Conservation (phyloP, 441 rosid species). For the Bruguiera hainesii region DNA sequence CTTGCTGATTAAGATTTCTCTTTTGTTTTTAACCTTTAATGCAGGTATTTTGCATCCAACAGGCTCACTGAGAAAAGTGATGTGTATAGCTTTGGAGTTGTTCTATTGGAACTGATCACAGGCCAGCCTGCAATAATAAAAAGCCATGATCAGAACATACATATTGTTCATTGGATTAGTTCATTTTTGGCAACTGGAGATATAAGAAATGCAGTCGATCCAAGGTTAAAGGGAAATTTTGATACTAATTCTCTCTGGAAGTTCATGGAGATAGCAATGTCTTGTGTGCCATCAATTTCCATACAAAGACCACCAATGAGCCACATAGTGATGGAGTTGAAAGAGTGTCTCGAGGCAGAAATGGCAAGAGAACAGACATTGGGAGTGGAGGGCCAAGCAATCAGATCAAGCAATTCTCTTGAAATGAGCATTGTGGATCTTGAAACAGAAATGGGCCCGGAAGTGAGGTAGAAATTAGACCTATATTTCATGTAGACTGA, state of each 20-base stretch:
- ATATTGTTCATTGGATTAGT: slow-evolving; percentile 47
- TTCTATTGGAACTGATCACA: slow-evolving; percentile 51
- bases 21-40: not conserved
- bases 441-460: slow-evolving; percentile 22
- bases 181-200: slow-evolving; percentile 44
- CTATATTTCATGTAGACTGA: not conserved
- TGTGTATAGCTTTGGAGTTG: slow-evolving; percentile 58
- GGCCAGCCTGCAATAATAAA: slow-evolving; percentile 41
- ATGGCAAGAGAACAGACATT: slow-evolving; percentile 18
- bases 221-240: slow-evolving; percentile 41
- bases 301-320: slow-evolving; percentile 45
- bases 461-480: slow-evolving; percentile 16
- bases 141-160: slow-evolving; percentile 25
- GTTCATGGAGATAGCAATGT: slow-evolving; percentile 52
- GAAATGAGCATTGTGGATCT: slow-evolving; percentile 24
- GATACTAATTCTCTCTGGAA: slow-evolving; percentile 50
- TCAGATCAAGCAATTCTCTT: slow-evolving; percentile 14
- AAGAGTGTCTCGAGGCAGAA: slow-evolving; percentile 41
- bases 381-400: slow-evolving; percentile 16
- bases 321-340: slow-evolving; percentile 43
- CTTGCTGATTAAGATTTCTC: not conserved
- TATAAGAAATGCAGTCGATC: slow-evolving; percentile 47
- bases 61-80: slow-evolving; percentile 55
- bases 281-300: slow-evolving; percentile 33
- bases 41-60: slow-evolving; percentile 41